Conservation (phyloP, 1,284 basidiomycete species). For the Psilocybe mexicana region DNA sequence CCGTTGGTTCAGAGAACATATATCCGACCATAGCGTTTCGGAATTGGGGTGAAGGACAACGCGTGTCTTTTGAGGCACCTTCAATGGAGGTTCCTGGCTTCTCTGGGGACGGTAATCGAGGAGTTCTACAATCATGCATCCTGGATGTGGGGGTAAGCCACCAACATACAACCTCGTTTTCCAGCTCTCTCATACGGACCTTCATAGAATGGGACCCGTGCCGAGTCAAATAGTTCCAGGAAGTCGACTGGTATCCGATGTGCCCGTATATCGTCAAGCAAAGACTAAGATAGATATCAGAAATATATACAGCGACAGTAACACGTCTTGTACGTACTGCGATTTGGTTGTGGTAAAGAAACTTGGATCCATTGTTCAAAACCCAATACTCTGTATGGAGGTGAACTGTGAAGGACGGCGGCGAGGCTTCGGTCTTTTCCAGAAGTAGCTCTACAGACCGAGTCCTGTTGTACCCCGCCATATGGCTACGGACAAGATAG, state of each 20-base stretch:
- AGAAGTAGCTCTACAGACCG: constrained; percentile 60
- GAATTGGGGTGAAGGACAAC: constrained; percentile 72
- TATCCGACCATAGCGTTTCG: constrained; percentile 75
- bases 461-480: constrained; percentile 72
- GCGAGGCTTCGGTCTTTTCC: constrained; percentile 51
- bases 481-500: constrained; percentile 23
- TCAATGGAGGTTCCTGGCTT: constrained; percentile 50
- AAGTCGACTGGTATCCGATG: constrained; percentile 82
- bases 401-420: constrained; percentile 74
- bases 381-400: constrained; percentile 78
- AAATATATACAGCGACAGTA: constrained; percentile 7
- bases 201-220: constrained; percentile 75
- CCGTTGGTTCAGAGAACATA: constrained; percentile 66
- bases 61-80: constrained; percentile 61
- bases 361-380: constrained; percentile 74
- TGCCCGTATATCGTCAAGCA: constrained; percentile 77
- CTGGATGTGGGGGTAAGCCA: constrained; percentile 36
- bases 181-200: constrained; percentile 39
- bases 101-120: constrained; percentile 67
- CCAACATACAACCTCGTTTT: not conserved
- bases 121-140: constrained; percentile 79
- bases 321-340: constrained; percentile 47
- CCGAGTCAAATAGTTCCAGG: constrained; percentile 70
- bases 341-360: constrained; percentile 74
- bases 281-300: constrained; percentile 45